Conservation (phyloP, 805 yeast species). For the Cephaloascus fragrans region DNA sequence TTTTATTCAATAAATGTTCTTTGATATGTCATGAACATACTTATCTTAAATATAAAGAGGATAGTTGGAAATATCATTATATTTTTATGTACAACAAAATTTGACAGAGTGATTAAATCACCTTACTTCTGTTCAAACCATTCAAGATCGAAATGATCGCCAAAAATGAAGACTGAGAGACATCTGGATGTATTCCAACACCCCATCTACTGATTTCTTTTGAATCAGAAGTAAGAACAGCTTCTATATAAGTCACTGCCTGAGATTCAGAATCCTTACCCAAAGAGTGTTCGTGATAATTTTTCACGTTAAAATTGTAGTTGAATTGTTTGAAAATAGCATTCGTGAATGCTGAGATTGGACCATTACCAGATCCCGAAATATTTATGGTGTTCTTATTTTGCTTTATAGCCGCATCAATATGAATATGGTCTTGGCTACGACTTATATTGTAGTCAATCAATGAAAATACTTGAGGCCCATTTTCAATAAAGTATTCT, state of each 20-base stretch:
- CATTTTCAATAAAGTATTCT: constrained; percentile 33
- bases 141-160: constrained; percentile 40
- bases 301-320: constrained; percentile 46
- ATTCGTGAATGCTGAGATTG: constrained; percentile 64
- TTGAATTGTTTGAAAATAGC: constrained; percentile 44
- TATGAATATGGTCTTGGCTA: constrained; percentile 24
- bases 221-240: constrained; percentile 11
- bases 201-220: constrained; percentile 32
- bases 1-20: too few relatives aligned
- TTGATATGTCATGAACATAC: too few relatives aligned
- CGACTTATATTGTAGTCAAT: constrained; percentile 38
- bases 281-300: constrained; percentile 73
- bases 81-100: too few relatives aligned
- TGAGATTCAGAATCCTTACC: constrained; percentile 62
- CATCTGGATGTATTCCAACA: constrained; percentile 49
- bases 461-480: constrained; percentile 17
- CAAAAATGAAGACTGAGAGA: constrained; percentile 43
- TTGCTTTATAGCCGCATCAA: constrained; percentile 40
- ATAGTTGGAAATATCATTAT: too few relatives aligned
- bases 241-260: constrained; percentile 66
- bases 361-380: constrained; percentile 71
- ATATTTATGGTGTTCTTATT: constrained; percentile 30
- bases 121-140: constrained; percentile 11
- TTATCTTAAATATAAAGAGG: too few relatives aligned
- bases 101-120: too few relatives aligned